Conservation (phyloP, 768 basidiomycete genomes). For the Panaeolus cyanescens region DNA sequence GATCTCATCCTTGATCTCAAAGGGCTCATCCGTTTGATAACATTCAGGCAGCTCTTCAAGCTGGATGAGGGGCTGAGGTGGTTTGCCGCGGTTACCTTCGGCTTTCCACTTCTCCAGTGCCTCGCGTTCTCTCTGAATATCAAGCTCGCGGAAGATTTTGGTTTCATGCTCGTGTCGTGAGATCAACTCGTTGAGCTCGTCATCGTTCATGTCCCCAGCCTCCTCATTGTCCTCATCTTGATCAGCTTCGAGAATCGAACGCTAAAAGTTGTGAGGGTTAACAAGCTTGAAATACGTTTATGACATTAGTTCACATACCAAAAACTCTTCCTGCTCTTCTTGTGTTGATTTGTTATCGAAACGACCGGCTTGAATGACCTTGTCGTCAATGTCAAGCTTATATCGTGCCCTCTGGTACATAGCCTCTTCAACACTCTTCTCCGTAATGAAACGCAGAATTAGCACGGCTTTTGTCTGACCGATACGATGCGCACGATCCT, state of each 20-base stretch:
- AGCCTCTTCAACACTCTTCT: constrained; percentile 97
- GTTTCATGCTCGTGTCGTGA: constrained; percentile 83
- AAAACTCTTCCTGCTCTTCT: constrained; percentile 94
- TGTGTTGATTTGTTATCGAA: constrained; percentile 99
- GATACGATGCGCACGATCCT: constrained; percentile 99
- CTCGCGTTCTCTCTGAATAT: constrained; percentile 75
- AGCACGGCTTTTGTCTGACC: constrained; percentile 98
- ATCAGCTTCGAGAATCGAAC: constrained; percentile 87
- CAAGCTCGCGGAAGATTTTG: constrained; percentile 79
- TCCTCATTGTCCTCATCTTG: constrained; percentile 91
- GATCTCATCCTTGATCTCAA: constrained; percentile 64
- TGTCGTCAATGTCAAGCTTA: constrained; percentile 98
- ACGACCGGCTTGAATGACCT: constrained; percentile 98
- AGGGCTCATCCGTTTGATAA: constrained; percentile 84
- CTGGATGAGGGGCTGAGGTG: constrained; percentile 76
- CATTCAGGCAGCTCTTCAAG: constrained; percentile 91
- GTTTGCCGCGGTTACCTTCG: constrained; percentile 74
- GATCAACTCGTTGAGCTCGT: constrained; percentile 92
- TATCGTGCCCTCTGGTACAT: constrained; percentile 94
- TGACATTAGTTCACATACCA: constrained; percentile 52
- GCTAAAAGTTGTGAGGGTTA: constrained; percentile 44
- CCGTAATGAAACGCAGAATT: constrained; percentile 95
- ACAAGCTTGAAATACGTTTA: not conserved
- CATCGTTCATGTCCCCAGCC: constrained; percentile 90
- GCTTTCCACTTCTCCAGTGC: constrained; percentile 67